Conservation (phyloP, 2,329 filamentous ascomycete species). For the Ceratocystis diversiconidia region DNA sequence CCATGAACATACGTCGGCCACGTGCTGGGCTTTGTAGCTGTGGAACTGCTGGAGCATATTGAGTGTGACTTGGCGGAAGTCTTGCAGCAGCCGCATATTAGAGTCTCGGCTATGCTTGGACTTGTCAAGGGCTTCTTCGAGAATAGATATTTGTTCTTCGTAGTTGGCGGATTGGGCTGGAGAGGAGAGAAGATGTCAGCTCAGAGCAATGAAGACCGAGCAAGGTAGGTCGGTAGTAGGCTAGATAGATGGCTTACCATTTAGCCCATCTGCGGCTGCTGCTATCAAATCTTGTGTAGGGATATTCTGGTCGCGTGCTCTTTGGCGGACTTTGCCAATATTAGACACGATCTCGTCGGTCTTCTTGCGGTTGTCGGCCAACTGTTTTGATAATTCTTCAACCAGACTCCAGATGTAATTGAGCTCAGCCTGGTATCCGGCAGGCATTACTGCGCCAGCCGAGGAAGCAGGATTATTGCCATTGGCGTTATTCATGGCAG, state of each 20-base stretch:
- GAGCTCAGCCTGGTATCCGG: conserved; percentile 52
- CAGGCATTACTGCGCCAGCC: conserved; percentile 42
- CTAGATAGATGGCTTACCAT: conserved; percentile 29
- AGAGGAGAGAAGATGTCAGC: not conserved
- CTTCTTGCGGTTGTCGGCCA: conserved; percentile 45
- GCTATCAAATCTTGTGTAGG: conserved; percentile 45
- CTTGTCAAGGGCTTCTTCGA: conserved; percentile 48
- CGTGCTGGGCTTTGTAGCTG: conserved; percentile 49
- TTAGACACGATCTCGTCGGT: conserved; percentile 52
- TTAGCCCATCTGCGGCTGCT: conserved; percentile 41
- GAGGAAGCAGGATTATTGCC: conserved; percentile 26
- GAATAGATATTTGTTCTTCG: conserved; percentile 45
- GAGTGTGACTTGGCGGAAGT: conserved; percentile 43
- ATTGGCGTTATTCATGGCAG: conserved; percentile 14
- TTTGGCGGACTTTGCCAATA: conserved; percentile 45
- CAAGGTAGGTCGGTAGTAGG: not conserved
- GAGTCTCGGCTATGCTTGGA: conserved; percentile 45
- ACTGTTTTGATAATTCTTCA: conserved; percentile 48
- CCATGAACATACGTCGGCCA: conserved; percentile 48
- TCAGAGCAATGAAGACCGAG: not conserved
- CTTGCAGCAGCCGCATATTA: conserved; percentile 42
- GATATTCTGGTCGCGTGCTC: conserved; percentile 37
- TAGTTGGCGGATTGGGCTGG: conserved; percentile 45
- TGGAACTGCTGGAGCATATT: conserved; percentile 50
- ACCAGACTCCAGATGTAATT: conserved; percentile 56